A percentile compares a stretch with the other conserved stretches of the same genome.
phyloP scores from a whole-genome alignment of 352 stramenopile species.

The Blastocystis sp. region DNA sequence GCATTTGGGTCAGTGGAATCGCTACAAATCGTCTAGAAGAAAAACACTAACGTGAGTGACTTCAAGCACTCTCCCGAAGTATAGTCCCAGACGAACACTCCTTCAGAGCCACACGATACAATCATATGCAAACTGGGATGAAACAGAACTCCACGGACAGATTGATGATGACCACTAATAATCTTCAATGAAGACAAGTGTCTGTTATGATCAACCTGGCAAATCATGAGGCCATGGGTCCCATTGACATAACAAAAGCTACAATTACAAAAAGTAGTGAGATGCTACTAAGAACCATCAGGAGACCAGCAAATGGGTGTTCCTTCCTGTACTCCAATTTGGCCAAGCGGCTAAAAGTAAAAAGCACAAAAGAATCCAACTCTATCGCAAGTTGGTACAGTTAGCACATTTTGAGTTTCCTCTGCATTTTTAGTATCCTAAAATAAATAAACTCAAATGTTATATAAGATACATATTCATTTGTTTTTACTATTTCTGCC shows the following conservation, averaged over 20 bases:
- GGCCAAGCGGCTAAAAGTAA: background rate
- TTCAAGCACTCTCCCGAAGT: background rate
- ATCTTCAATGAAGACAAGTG: background rate
- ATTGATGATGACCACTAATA: background rate
- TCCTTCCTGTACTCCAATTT: conserved; percentile 43
- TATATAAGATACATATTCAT: no score
- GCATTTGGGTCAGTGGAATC: background rate
- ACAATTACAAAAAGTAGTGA: background rate
- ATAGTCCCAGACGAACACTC: conserved; percentile 27
- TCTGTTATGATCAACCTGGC: background rate
- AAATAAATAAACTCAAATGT: no score
- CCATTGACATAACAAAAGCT: conserved; percentile 41
- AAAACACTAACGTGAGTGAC: background rate
- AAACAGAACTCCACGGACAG: background rate
- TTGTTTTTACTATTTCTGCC: no score
- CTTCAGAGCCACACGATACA: conserved; percentile 8
- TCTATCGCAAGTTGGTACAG: background rate
- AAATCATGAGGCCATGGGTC: conserved; percentile 16
- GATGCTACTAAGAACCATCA: background rate
- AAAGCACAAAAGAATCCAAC: background rate
- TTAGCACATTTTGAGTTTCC: background rate
- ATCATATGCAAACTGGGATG: background rate
- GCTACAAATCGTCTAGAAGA: background rate
- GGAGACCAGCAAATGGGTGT: conserved; percentile 30
- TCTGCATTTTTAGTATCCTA: no score